Conservation (phyloP, 176 grass and related monocot genomes). For the Raddia distichophylla region DNA sequence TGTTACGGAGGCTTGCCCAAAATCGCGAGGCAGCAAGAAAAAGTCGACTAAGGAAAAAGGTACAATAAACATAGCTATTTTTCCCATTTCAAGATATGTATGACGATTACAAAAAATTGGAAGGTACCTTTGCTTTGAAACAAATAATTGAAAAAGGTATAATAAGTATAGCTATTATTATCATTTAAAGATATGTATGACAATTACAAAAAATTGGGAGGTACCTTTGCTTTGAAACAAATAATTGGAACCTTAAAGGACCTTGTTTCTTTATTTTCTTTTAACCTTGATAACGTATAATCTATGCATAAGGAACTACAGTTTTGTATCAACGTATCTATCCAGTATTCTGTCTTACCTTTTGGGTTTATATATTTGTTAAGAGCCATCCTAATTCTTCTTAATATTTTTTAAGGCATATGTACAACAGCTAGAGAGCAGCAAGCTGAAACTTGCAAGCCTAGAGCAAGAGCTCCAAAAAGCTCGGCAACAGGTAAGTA, state of each 20-base stretch:
- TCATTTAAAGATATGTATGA: neutral
- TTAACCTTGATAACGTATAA: conserved; percentile 16
- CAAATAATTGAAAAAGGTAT: conserved; percentile 62
- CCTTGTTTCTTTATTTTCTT: conserved; percentile 24
- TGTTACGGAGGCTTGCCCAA: conserved; percentile 72
- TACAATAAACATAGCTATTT: conserved; percentile 2
- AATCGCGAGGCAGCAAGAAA: conserved; percentile 82
- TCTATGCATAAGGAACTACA: conserved; percentile 1
- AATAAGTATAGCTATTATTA: neutral
- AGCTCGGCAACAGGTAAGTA: conserved; percentile 81
- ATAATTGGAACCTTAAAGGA: conserved; percentile 1
- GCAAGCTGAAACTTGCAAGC: conserved; percentile 86
- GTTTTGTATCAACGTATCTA: conserved; percentile 21
- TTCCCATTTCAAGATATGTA: conserved; percentile 19
- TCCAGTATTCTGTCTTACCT: neutral
- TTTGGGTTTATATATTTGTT: conserved; percentile 35
- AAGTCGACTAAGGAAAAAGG: conserved; percentile 78
- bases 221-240: conserved; percentile 7
- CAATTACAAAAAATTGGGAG: conserved; percentile 17
- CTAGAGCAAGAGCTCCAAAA: conserved; percentile 93
- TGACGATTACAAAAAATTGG: conserved; percentile 4
- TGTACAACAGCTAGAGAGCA: conserved; percentile 94
- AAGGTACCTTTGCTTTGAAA: conserved; percentile 7
- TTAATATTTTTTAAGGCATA: conserved; percentile 75
- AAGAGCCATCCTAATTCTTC: conserved; percentile 28